A percentile compares a stretch with the other conserved stretches of the same genome.
These are phyloP conservation scores for Phytophthora pistaciae DNA, from an alignment of 352 stramenopile genomes.

Conservation along the genomic window DNA sequence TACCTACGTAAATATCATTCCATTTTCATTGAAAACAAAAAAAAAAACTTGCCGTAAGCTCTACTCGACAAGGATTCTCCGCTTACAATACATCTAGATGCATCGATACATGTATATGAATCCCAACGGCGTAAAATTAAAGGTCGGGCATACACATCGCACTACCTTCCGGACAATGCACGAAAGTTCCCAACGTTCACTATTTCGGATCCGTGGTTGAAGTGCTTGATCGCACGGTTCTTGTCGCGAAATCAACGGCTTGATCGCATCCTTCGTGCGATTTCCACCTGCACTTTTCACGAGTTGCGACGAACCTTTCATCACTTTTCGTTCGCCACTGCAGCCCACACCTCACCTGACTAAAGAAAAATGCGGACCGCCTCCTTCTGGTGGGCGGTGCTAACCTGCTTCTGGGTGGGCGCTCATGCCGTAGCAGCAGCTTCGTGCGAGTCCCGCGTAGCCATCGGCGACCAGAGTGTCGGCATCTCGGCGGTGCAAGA, in stretches of 20 bases:
- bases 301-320: neutral
- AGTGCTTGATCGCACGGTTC: conserved; percentile 14
- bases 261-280: conserved; percentile 13
- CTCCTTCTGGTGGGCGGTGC: conserved; percentile 4
- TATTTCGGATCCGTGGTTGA: conserved; percentile 7
- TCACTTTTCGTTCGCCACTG: conserved; percentile 6
- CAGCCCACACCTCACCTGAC: neutral
- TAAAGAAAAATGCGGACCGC: conserved; percentile 6
- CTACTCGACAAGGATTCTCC: neutral
- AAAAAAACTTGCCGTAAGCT: too few relatives aligned
- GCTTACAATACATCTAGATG: neutral
- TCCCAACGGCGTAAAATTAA: neutral
- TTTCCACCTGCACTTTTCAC: conserved; percentile 4
- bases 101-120: too few relatives aligned
- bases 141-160: neutral
- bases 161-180: neutral
- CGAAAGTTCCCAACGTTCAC: conserved; percentile 25
- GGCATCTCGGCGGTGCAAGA: conserved; percentile 43
- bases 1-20: conserved; percentile 23
- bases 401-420: conserved; percentile 10
- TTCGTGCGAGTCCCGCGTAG: conserved; percentile 21
- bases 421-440: neutral
- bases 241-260: neutral
- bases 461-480: conserved; percentile 27
- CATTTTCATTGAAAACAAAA: conserved; percentile 7